Conservation (phyloP, 306 rosid species). For the Cucurbita ficifolia region DNA sequence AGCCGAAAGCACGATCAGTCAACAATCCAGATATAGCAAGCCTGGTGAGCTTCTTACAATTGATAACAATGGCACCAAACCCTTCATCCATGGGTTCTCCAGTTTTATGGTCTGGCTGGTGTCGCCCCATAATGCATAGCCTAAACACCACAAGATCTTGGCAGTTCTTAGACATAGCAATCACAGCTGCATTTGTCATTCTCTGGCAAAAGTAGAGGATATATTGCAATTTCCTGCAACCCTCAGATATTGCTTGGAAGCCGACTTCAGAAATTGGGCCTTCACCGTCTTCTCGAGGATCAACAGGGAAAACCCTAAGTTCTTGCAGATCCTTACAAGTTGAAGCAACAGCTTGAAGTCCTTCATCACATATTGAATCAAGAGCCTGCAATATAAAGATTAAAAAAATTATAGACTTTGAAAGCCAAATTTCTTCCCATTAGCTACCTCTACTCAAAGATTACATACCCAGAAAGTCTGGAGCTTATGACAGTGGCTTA, state of each 20-base stretch:
- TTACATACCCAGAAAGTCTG: conserved; percentile 59
- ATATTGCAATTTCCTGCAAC: conserved; percentile 61
- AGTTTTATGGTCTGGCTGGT: conserved; percentile 41
- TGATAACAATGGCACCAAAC: conserved; percentile 80
- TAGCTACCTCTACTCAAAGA: background rate
- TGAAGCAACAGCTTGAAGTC: conserved; percentile 71
- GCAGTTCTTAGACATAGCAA: conserved; percentile 71
- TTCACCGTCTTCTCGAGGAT: conserved; percentile 33
- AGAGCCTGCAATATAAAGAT: conserved; percentile 34
- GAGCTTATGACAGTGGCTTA: conserved; percentile 51
- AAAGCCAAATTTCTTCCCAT: background rate
- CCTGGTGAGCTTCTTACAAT: conserved; percentile 79
- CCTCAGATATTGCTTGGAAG: conserved; percentile 65
- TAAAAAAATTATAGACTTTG: conserved; percentile 8
- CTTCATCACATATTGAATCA: conserved; percentile 69
- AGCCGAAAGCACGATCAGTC: conserved; percentile 58
- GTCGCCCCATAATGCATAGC: conserved; percentile 63
- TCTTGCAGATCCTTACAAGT: conserved; percentile 69
- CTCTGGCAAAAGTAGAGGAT: conserved; percentile 60
- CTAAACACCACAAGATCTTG: conserved; percentile 76
- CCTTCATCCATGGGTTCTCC: conserved; percentile 73
- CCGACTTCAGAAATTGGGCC: conserved; percentile 83
- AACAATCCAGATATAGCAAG: conserved; percentile 76
- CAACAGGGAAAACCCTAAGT: conserved; percentile 62
- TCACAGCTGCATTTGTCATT: conserved; percentile 76